Conservation (phyloP, 306 rosid genomes). For the Cicer judaicum region DNA sequence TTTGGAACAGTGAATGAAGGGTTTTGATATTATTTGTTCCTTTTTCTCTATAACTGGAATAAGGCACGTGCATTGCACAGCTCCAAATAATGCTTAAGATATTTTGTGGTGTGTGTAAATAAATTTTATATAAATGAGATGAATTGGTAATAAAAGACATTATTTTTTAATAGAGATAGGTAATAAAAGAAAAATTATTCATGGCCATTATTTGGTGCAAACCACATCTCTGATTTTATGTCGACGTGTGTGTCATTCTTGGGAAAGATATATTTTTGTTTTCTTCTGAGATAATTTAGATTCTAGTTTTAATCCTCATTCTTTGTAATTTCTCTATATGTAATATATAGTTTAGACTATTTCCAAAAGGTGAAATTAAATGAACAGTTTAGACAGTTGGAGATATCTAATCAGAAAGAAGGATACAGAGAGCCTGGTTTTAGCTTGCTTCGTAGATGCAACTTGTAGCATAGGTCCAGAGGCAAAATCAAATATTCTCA, state of each 20-base stretch:
- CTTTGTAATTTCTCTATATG: slow-evolving; percentile 19
- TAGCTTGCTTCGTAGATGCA: neutral
- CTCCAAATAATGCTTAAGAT: too few species aligned
- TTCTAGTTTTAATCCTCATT: neutral
- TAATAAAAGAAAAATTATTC: too few species aligned
- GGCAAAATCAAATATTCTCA: slow-evolving; percentile 3
- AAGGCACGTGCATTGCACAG: too few species aligned
- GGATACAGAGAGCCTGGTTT: slow-evolving; percentile 4
- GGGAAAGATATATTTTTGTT: slow-evolving; percentile 17
- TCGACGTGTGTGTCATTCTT: slow-evolving; percentile 11
- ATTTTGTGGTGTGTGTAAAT: too few species aligned
- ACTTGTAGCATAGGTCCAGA: slow-evolving; percentile 22
- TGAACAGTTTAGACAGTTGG: neutral
- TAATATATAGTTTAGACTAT: neutral
- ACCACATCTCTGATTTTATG: slow-evolving; percentile 6
- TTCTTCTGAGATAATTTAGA: neutral
- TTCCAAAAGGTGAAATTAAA: slow-evolving; percentile 9
- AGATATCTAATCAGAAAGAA: neutral
- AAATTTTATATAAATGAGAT: too few species aligned
- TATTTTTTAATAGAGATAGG: too few species aligned
- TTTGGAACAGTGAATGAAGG: slow-evolving; percentile 26
- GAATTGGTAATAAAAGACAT: too few species aligned
- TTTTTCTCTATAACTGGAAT: neutral
- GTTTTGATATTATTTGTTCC: slow-evolving; percentile 19
- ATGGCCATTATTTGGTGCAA: too few species aligned